phyloP scores from a whole-genome alignment of 2,329 filamentous ascomycete species.

The Aspergillus eucalypticola region DNA sequence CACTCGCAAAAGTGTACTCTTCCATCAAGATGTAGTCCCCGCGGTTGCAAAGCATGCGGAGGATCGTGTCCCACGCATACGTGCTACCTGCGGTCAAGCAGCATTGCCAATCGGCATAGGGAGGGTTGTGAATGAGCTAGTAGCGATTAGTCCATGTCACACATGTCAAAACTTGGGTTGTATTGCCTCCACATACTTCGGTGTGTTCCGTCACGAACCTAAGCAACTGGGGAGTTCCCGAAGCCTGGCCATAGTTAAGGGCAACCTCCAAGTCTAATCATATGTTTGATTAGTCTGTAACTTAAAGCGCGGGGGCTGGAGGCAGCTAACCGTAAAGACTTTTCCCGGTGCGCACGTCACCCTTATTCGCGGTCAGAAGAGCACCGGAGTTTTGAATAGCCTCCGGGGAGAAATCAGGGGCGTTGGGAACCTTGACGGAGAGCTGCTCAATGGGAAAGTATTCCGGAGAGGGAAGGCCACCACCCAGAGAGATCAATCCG shows the following conservation, averaged over 20 bases:
- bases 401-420: conserved; percentile 69
- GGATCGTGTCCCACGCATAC: conserved; percentile 76
- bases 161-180: no score
- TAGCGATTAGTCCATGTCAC: conserved; percentile 12
- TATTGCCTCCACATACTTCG: conserved; percentile 53
- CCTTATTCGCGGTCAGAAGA: conserved; percentile 71
- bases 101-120: conserved; percentile 87
- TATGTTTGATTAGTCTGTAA: neutral
- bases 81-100: conserved; percentile 84
- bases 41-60: conserved; percentile 77
- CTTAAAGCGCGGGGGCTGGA: no score
- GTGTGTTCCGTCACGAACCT: conserved; percentile 94
- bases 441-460: conserved; percentile 90
- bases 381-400: conserved; percentile 64
- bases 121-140: conserved; percentile 74
- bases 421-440: conserved; percentile 68
- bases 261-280: conserved; percentile 74
- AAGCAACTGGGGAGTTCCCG: conserved; percentile 81
- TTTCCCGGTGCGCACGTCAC: conserved; percentile 70
- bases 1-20: conserved; percentile 85
- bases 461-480: conserved; percentile 82
- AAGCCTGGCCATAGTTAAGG: conserved; percentile 90
- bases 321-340: conserved; percentile 50
- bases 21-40: conserved; percentile 82
- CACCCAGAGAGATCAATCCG: conserved; percentile 86